Evolutionary conservation across 1,139 yeast species (phyloP), one percentile per base, ranked within the genome.

Genomic region (Candida pseudoviswanathii): DNA sequence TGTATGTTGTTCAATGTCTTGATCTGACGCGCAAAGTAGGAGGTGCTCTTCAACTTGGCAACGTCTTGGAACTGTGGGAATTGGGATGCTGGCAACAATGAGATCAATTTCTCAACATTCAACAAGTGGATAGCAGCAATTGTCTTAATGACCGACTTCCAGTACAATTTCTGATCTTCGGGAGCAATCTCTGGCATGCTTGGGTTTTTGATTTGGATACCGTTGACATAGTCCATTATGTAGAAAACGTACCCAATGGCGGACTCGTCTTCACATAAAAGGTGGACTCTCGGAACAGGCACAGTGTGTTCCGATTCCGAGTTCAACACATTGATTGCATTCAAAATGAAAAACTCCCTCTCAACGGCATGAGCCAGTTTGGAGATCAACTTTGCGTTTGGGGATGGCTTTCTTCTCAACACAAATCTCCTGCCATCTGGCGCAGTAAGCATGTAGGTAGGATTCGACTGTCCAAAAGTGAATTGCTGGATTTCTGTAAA

Each of bases 321-420:
- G 49, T 75, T 73, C 50, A 72, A 67, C 1, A 60, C 61, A 25
- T 71, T 67, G 38, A 80, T 73, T 2, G 82, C 82, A 46, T 72
- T 70, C 40, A 84, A 65, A 63, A 84, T 75, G 62, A 73, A 73
- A 58, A 80, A 84, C 58, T 84, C 89, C 30, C 89, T 63, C 58
- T 84, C 89, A 33, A 84, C 80, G 5, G 88, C 82, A 62, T 84
- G 89, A 0, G 89, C 88, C 7, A 84, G 77, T 54, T 73, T 78
- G 29, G 85, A 78, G 22, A 83, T 78, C 50, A 84, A 68, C 52
- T 80, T 71, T 43, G 63, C 63, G 55, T 79, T 80, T 2, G 85
- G 76, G n/a, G 78, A 73, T 0, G 89, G 89, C 60, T 84, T 84
- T 55, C 84, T 72, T 51, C 89, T 70, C 48, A 84, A 70, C 2